These are phyloP conservation scores for Adansonia gregorii DNA, from an alignment of 441 rosid species.

Conservation along the genomic window DNA sequence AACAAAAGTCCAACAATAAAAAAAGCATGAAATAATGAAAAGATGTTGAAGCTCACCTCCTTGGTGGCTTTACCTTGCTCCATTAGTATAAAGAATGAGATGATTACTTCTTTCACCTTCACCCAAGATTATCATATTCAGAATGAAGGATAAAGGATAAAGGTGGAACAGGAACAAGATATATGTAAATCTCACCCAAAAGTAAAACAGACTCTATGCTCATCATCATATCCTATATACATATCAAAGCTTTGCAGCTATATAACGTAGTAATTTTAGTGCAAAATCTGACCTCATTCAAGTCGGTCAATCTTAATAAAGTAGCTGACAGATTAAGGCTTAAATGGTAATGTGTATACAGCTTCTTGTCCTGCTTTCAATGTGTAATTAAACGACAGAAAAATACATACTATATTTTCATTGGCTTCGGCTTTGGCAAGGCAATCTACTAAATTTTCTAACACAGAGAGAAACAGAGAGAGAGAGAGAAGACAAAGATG, in stretches of 20 bases:
- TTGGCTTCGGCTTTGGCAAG: neutral
- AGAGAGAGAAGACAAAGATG: neutral
- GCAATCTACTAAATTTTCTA: neutral
- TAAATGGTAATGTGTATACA: neutral
- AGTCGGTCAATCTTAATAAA: neutral
- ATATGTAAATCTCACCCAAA: neutral
- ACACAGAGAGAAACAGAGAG: neutral
- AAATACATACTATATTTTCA: neutral
- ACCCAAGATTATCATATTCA: slow-evolving; percentile 6
- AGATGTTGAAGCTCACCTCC: slow-evolving; percentile 40
- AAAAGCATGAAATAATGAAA: neutral
- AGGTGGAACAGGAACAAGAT: neutral
- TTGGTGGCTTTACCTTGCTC: slow-evolving; percentile 66
- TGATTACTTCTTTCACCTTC: slow-evolving; percentile 93
- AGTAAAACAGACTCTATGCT: neutral
- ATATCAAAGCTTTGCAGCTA: neutral
- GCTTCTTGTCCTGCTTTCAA: neutral
- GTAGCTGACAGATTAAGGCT: neutral
- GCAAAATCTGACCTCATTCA: neutral
- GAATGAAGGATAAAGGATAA: neutral
- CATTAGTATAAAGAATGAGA: slow-evolving; percentile 86
- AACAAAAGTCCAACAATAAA: neutral
- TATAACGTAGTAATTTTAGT: neutral
- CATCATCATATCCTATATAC: neutral
- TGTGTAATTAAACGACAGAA: neutral